Evolutionary conservation across 768 basidiomycete genomes (phyloP).

Genomic region (Coprinellus aureogranulatus): DNA sequence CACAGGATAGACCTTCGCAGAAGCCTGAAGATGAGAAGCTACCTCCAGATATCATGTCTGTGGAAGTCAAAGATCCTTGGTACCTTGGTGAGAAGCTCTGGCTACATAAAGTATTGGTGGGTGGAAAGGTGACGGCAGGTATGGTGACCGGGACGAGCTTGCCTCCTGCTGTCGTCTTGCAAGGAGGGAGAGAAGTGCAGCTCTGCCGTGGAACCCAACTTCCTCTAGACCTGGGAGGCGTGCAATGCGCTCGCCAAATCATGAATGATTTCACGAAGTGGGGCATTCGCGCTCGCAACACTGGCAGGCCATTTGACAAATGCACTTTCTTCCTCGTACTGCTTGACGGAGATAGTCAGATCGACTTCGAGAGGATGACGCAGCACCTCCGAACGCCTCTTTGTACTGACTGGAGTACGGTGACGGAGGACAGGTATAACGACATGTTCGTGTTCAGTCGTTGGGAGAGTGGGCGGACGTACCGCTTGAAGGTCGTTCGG

Average conservation of each 20-base stretch:
- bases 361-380: conserved; percentile 60
- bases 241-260: conserved; percentile 42
- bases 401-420: conserved; percentile 50
- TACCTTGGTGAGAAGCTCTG: conserved; percentile 53
- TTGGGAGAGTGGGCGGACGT: conserved; percentile 54
- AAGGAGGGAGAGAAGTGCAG: conserved; percentile 31
- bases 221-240: conserved; percentile 42
- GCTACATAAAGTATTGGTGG: conserved; percentile 59
- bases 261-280: conserved; percentile 67
- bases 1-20: conserved; percentile 40
- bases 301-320: conserved; percentile 51
- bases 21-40: conserved; percentile 25
- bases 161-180: conserved; percentile 43
- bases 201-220: conserved; percentile 33
- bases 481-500: conserved; percentile 57
- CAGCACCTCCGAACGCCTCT: conserved; percentile 47
- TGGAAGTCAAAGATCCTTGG: conserved; percentile 68
- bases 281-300: conserved; percentile 62
- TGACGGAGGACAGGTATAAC: conserved; percentile 49
- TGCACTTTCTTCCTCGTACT: conserved; percentile 69
- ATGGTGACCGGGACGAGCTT: conserved; percentile 66
- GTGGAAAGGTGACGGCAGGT: conserved; percentile 51
- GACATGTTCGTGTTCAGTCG: conserved; percentile 53
- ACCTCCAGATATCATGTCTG: conserved; percentile 55
- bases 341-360: conserved; percentile 43